phyloP scores from a whole-genome alignment of 768 basidiomycete species.

The Naematelia aurantialba region DNA sequence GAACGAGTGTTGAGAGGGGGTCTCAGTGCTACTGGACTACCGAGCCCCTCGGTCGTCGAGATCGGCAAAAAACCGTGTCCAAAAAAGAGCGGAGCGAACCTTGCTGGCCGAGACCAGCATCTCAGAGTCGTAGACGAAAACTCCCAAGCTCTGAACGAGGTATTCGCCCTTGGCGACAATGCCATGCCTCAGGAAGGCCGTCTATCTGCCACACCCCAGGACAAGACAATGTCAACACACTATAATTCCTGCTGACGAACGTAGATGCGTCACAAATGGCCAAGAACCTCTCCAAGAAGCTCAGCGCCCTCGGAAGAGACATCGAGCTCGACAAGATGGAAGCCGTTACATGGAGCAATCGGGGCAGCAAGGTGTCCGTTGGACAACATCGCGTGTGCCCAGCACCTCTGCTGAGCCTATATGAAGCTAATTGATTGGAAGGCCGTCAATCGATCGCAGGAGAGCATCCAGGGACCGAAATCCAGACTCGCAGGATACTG shows the following conservation, averaged over 20 bases:
- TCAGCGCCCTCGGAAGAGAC: slow-evolving; percentile 14
- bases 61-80: too few relatives aligned
- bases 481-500: slow-evolving; percentile 15
- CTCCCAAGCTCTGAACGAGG: slow-evolving; percentile 60
- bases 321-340: slow-evolving; percentile 52
- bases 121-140: slow-evolving; percentile 62
- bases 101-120: slow-evolving; percentile 58
- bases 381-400: slow-evolving; percentile 62
- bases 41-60: too few relatives aligned
- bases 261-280: slow-evolving; percentile 29
- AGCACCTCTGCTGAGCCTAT: too few relatives aligned
- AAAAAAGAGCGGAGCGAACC: too few relatives aligned
- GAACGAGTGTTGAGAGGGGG: too few relatives aligned
- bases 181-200: slow-evolving; percentile 57
- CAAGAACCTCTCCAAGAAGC: slow-evolving; percentile 22
- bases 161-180: slow-evolving; percentile 80
- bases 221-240: slow-evolving; percentile 1
- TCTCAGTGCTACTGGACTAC: too few relatives aligned
- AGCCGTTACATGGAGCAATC: slow-evolving; percentile 68
- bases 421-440: too few relatives aligned
- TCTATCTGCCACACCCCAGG: slow-evolving; percentile 83
- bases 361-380: slow-evolving; percentile 74
- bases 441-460: slow-evolving; percentile 22
- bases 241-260: slow-evolving; percentile 9
- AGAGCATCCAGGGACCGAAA: slow-evolving; percentile 8